phyloP scores from a whole-genome alignment of 768 basidiomycete species.

The Suillus paluster region DNA sequence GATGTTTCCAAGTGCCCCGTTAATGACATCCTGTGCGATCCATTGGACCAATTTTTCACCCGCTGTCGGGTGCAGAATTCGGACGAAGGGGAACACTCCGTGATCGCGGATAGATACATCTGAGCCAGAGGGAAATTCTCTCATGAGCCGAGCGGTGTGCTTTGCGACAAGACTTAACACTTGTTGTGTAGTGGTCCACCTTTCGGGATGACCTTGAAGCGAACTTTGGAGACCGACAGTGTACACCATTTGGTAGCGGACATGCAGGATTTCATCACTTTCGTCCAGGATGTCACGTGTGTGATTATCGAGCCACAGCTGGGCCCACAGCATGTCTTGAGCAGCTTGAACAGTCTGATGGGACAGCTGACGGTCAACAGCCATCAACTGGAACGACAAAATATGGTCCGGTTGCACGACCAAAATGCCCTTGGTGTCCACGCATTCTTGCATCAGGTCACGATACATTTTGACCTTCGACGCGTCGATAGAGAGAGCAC shows the following conservation, averaged over 20 bases:
- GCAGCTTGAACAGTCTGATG: slow-evolving; percentile 10
- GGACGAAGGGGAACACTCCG: slow-evolving; percentile 14
- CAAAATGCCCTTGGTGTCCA: slow-evolving; percentile 44
- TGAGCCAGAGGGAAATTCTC: slow-evolving; percentile 11
- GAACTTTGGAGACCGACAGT: no score
- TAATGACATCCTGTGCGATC: slow-evolving; percentile 17
- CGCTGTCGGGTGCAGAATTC: slow-evolving; percentile 18
- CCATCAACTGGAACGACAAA: slow-evolving; percentile 54
- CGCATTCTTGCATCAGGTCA: slow-evolving; percentile 44
- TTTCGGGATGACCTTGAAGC: no score
- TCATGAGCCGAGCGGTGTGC: slow-evolving; percentile 17
- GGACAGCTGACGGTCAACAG: slow-evolving; percentile 40
- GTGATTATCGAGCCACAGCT: slow-evolving; percentile 9
- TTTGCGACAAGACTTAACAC: slow-evolving; percentile 30
- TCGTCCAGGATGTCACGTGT: no score
- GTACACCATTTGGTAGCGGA: no score
- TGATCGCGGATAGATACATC: slow-evolving; percentile 20
- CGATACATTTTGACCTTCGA: slow-evolving; percentile 28
- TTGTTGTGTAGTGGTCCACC: slow-evolving; percentile 35
- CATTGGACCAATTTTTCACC: slow-evolving; percentile 11
- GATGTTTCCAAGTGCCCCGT: slow-evolving; percentile 6
- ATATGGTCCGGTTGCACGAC: slow-evolving; percentile 58
- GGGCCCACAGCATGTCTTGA: slow-evolving; percentile 28
- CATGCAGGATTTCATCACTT: no score
- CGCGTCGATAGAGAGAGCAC: slow-evolving; percentile 33